Base-by-base conservation (phyloP, 2,329 filamentous ascomycete genomes). In the Pseudogymnoascus destructans region DNA sequence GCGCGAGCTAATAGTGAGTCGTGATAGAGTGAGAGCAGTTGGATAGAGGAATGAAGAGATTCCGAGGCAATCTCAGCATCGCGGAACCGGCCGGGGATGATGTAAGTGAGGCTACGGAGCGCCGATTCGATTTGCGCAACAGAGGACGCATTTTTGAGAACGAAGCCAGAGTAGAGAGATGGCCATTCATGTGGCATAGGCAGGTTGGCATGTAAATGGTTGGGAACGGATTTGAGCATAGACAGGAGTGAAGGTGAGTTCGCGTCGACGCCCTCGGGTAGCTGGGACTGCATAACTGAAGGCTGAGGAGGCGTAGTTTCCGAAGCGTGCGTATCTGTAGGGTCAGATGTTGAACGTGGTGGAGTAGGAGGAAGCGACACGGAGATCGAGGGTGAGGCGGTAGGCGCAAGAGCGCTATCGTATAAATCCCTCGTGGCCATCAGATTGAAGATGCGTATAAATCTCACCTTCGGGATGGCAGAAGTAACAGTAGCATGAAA, bases 51-150 rank as follows among this genome's bases (percentile, higher is more conserved):
- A 71, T 95, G 89, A 55, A 95, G 79, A 49, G 87, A 92, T 73
- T 98, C 93, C 57, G 92, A 95, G 55, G 92, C 89, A 65, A 97
- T 86, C 71, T 97, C 93, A 62, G 92, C 91, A 73, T 97, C 92
- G 66, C 88, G 83, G 67, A 92, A 92, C 58, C 88, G 87, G 59
- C 88, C 91, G 59, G 92, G 93, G 55, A 97, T 93, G 64, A 98
- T 90, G 71, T 98, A 98, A 54, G 92, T 96, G 63, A 98, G 74
- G 25, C 90, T 95, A 36, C 93, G 84, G 68, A 98, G 75, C 11
- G 90, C 89, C 62, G 89, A 95, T 75, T 98, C 93, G 63, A 98
- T 92, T 74, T 95, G 91, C 55, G 89, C 89, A 57, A 98, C 90
- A 60, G 95, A 89, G 68, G 89, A 86, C 61, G 90, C 85, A 71